These are phyloP conservation scores for Westerdykella sp. DNA, from an alignment of 2,329 filamentous ascomycete genomes.

Conservation along the genomic window DNA sequence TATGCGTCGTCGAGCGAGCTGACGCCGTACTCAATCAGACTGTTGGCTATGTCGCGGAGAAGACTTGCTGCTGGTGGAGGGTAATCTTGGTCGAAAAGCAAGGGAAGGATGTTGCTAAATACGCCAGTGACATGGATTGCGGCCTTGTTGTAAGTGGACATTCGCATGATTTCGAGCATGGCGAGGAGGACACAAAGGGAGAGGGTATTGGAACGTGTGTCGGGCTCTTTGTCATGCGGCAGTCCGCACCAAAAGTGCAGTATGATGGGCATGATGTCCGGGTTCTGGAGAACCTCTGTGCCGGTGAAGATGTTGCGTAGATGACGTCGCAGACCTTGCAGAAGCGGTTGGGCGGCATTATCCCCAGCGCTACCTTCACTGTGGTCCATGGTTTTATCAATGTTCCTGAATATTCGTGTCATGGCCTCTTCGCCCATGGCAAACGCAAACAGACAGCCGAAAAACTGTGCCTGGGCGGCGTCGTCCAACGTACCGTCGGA, in stretches of 20 bases:
- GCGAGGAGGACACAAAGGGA: conserved; percentile 34
- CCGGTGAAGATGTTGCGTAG: conserved; percentile 34
- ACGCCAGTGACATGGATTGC: conserved; percentile 33
- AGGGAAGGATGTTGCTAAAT: conserved; percentile 29
- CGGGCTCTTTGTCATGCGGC: conserved; percentile 26
- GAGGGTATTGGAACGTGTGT: conserved; percentile 29
- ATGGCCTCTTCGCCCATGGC: conserved; percentile 71
- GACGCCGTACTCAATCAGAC: conserved; percentile 68
- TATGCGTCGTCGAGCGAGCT: conserved; percentile 77
- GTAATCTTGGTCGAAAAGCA: conserved; percentile 33
- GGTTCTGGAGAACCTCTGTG: conserved; percentile 37
- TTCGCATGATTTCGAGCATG: conserved; percentile 27
- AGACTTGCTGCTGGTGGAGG: conserved; percentile 30
- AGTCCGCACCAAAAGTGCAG: conserved; percentile 36
- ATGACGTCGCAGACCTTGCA: conserved; percentile 26
- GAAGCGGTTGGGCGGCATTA: not conserved
- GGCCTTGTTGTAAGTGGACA: conserved; percentile 36
- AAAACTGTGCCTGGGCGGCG: conserved; percentile 60
- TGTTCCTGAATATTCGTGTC: conserved; percentile 56
- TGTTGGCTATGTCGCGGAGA: conserved; percentile 61
- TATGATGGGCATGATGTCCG: conserved; percentile 37
- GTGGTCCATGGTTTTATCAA: conserved; percentile 20
- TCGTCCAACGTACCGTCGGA: conserved; percentile 30
- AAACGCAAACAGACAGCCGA: conserved; percentile 76
- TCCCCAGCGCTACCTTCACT: not conserved